These are phyloP conservation scores for Ustilago lituana DNA, from an alignment of 1,284 basidiomycete species.

Conservation along the genomic window DNA sequence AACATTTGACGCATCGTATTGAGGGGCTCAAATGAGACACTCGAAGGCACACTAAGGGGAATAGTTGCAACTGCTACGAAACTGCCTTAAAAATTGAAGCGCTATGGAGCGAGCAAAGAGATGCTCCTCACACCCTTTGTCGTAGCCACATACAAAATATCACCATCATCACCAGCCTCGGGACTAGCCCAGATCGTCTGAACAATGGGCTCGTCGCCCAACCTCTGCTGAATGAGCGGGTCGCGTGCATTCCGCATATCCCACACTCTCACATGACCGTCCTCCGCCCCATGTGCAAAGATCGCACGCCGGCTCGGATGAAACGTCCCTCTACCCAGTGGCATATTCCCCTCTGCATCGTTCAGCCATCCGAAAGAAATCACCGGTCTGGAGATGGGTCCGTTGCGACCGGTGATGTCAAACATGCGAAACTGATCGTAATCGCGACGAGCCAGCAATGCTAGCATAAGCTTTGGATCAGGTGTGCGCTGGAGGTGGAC, in stretches of 20 bases:
- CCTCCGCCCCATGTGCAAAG: constrained; percentile 43
- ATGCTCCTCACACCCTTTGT: constrained; percentile 19
- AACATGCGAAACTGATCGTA: constrained; percentile 50
- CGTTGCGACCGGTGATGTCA: constrained; percentile 36
- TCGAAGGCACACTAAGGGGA: too few relatives aligned
- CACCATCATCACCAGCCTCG: background rate
- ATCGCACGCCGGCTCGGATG: constrained; percentile 32
- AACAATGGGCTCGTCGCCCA: constrained; percentile 40
- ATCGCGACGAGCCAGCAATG: constrained; percentile 26
- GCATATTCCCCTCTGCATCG: constrained; percentile 21
- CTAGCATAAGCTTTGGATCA: constrained; percentile 38
- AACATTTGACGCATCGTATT: too few relatives aligned
- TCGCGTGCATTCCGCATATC: constrained; percentile 40
- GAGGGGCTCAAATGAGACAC: too few relatives aligned
- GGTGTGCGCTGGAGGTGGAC: constrained; percentile 45
- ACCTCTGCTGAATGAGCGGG: constrained; percentile 19
- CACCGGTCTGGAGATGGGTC: constrained; percentile 34
- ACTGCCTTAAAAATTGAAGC: too few relatives aligned
- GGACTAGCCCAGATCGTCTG: constrained; percentile 34
- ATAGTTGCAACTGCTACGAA: background rate
- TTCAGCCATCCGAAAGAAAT: constrained; percentile 47
- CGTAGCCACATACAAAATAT: constrained; percentile 29
- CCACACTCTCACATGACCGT: constrained; percentile 41
- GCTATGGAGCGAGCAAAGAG: constrained; percentile 7
- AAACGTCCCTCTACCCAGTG: constrained; percentile 33